phyloP scores from a whole-genome alignment of 2,329 filamentous ascomycete species.

The Aureobasidium vineae region DNA sequence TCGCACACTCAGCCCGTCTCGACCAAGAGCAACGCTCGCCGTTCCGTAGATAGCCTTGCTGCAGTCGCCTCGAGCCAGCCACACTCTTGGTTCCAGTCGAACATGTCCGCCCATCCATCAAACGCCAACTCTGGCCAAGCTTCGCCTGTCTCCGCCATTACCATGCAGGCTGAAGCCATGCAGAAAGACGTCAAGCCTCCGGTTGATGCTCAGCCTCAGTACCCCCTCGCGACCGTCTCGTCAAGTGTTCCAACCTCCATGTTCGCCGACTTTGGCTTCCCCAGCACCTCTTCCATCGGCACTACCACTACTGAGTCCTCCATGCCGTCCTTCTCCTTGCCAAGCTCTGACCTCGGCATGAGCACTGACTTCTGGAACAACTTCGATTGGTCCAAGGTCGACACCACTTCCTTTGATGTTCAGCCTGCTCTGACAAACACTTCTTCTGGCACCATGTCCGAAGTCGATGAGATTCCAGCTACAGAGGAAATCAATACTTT shows the following conservation, averaged over 20 bases:
- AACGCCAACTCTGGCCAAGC: constrained; percentile 20
- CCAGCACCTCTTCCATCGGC: constrained; percentile 17
- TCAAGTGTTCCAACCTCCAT: constrained; percentile 21
- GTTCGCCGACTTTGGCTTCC: constrained; percentile 25
- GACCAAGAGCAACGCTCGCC: constrained; percentile 49
- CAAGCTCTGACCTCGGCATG: constrained; percentile 19
- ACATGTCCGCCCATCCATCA: neutral
- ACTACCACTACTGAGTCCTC: constrained; percentile 15
- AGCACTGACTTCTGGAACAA: constrained; percentile 26
- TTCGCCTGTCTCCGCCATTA: constrained; percentile 16
- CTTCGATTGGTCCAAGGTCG: constrained; percentile 27
- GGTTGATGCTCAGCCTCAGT: neutral
- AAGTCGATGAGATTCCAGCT: constrained; percentile 40
- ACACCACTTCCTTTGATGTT: constrained; percentile 28
- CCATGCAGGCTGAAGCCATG: constrained; percentile 7
- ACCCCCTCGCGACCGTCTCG: neutral
- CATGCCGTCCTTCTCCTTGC: constrained; percentile 23
- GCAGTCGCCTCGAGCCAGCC: constrained; percentile 24
- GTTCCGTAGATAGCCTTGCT: constrained; percentile 55
- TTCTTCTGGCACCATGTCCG: constrained; percentile 42
- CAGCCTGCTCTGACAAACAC: constrained; percentile 42
- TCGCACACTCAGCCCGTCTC: constrained; percentile 50
- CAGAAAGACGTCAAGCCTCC: constrained; percentile 8
- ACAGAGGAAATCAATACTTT: constrained; percentile 37
- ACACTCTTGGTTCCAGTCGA: constrained; percentile 1